phyloP scores from a whole-genome alignment of 805 yeast species.

The Candida nonsorbophila region DNA sequence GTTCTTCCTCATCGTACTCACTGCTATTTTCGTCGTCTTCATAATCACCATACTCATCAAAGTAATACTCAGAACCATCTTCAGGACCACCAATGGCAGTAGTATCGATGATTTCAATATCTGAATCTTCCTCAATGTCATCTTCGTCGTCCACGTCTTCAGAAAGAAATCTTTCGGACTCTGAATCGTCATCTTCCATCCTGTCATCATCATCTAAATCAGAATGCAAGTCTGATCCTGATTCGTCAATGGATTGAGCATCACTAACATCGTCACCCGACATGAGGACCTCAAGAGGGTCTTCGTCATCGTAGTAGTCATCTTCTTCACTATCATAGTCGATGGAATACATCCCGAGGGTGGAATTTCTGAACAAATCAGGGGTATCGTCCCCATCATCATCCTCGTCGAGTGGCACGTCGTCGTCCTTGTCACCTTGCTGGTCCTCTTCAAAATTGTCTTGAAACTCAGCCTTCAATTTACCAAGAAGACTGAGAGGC shows the following conservation, averaged over 20 bases:
- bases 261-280: slow-evolving; percentile 26
- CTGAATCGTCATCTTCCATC: slow-evolving; percentile 16
- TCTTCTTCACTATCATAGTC: slow-evolving; percentile 63
- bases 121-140: slow-evolving; percentile 20
- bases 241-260: slow-evolving; percentile 19
- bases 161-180: slow-evolving; percentile 8
- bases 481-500: slow-evolving; percentile 53
- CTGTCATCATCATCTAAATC: slow-evolving; percentile 19
- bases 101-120: slow-evolving; percentile 13
- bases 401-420: slow-evolving; percentile 38
- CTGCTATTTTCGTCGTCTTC: slow-evolving; percentile 21
- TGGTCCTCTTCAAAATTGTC: slow-evolving; percentile 45
- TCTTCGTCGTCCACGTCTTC: slow-evolving; percentile 40
- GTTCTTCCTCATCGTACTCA: slow-evolving; percentile 30
- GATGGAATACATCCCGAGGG: slow-evolving; percentile 90
- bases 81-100: slow-evolving; percentile 7
- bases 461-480: slow-evolving; percentile 51
- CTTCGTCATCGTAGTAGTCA: slow-evolving; percentile 35
- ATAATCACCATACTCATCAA: slow-evolving; percentile 14
- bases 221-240: slow-evolving; percentile 9
- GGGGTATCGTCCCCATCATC: slow-evolving; percentile 71
- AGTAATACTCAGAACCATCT: slow-evolving; percentile 6
- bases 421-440: slow-evolving; percentile 50
- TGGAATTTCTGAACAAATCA: slow-evolving; percentile 79
- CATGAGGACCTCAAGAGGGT: slow-evolving; percentile 35